A percentile compares a stretch with the other conserved stretches of the same genome.
Conservation (phyloP, 1,139 yeast species). For the Blastobotrys buckinghamii region DNA sequence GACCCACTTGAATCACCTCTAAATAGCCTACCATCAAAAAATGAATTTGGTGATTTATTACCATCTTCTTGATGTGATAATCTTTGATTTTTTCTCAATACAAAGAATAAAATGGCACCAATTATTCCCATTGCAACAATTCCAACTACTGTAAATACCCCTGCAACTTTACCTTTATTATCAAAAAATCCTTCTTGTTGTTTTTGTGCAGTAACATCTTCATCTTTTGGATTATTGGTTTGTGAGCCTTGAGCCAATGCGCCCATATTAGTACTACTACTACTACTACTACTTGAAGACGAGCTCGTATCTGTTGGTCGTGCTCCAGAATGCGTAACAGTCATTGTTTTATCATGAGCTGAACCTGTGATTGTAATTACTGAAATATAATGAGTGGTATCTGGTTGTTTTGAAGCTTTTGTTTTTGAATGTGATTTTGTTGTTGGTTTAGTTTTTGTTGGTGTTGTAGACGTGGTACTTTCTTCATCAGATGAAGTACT, state of each 20-base stretch:
- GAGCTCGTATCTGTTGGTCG: background rate
- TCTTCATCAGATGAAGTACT: conserved; percentile 10
- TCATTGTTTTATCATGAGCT: conserved; percentile 10
- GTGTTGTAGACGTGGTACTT: conserved; percentile 10
- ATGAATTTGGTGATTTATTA: conserved; percentile 10
- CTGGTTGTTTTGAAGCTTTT: conserved; percentile 3
- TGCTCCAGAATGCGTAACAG: background rate
- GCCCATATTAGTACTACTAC: conserved; percentile 9
- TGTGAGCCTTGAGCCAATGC: conserved; percentile 8
- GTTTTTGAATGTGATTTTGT: conserved; percentile 10
- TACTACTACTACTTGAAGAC: background rate
- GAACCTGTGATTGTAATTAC: conserved; percentile 23
- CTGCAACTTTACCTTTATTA: conserved; percentile 62
- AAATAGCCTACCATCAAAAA: conserved; percentile 10
- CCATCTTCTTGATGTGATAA: conserved; percentile 20
- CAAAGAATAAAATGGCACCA: conserved; percentile 26
- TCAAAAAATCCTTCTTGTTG: conserved; percentile 40
- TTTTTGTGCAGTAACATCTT: conserved; percentile 5
- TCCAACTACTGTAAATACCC: conserved; percentile 67
- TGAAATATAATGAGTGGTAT: conserved; percentile 15
- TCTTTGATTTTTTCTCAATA: conserved; percentile 23
- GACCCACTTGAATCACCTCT: conserved; percentile 9
- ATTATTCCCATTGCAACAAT: conserved; percentile 44
- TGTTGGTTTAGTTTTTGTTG: conserved; percentile 8
- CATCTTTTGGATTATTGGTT: conserved; percentile 29